Conservation (phyloP, 192 early-diverging fungal species). For the Rhizoclosmatium sp. region DNA sequence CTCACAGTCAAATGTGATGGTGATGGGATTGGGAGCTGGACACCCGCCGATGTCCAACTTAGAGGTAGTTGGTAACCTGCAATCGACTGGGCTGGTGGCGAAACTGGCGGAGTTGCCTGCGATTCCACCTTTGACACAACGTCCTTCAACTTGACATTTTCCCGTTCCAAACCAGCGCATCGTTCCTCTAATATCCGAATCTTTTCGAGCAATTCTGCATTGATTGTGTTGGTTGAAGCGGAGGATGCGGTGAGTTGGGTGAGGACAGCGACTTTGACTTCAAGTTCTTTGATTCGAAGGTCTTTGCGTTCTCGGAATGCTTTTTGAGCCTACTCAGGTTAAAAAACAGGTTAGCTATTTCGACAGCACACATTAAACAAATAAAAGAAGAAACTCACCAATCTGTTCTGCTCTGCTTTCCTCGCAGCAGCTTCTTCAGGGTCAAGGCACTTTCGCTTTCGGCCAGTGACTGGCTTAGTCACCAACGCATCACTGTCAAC, state of each 20-base stretch:
- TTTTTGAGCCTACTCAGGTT: background rate
- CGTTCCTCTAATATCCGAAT: background rate
- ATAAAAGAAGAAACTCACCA: background rate
- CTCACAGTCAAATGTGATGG: no score
- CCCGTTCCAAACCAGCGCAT: background rate
- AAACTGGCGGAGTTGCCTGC: no score
- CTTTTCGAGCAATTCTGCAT: background rate
- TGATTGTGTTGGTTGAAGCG: background rate
- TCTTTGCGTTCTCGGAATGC: background rate
- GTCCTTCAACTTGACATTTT: background rate
- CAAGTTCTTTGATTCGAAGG: conserved; percentile 20
- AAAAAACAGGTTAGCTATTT: background rate
- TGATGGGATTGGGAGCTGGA: no score
- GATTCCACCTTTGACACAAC: background rate
- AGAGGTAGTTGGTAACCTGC: no score
- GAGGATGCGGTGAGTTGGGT: background rate
- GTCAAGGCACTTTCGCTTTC: background rate
- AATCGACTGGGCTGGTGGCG: no score
- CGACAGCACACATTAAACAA: background rate
- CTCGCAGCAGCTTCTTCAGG: background rate
- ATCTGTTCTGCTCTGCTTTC: conserved; percentile 16
- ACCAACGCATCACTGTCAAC: background rate
- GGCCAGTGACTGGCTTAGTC: background rate
- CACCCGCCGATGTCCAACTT: no score
- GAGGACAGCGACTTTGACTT: background rate